phyloP scores from a whole-genome alignment of 495 filamentous ascomycete species.

The Hypoxylon trugodes region DNA sequence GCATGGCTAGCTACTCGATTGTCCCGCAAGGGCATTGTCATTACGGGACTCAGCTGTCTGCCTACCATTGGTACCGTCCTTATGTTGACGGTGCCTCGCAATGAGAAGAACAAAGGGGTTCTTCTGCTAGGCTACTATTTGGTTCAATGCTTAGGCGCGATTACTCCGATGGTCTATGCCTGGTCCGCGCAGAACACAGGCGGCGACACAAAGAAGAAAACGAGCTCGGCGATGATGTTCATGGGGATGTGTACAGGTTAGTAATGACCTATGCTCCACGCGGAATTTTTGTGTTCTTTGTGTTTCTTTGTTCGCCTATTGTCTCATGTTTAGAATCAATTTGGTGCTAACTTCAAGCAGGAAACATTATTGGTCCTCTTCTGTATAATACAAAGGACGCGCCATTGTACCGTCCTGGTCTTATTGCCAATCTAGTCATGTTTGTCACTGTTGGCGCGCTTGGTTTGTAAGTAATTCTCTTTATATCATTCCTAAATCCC shows the following conservation, averaged over 20 bases:
- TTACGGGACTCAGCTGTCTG: conserved; percentile 63
- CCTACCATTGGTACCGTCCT: conserved; percentile 60
- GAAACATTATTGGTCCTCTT: conserved; percentile 68
- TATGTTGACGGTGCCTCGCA: conserved; percentile 64
- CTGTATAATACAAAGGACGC: conserved; percentile 68
- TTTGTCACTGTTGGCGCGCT: conserved; percentile 48
- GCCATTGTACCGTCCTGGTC: conserved; percentile 64
- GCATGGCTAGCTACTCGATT: conserved; percentile 57
- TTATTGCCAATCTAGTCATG: conserved; percentile 60
- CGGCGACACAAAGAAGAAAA: conserved; percentile 73
- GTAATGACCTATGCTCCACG: too few relatives aligned
- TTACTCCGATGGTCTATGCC: conserved; percentile 69
- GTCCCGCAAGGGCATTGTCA: conserved; percentile 64
- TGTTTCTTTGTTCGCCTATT: background rate
- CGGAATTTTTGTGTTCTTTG: too few relatives aligned
- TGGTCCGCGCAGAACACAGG: conserved; percentile 74
- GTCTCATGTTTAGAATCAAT: too few relatives aligned
- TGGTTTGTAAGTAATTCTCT: conserved; percentile 45
- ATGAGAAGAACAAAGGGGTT: conserved; percentile 55
- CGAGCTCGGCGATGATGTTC: conserved; percentile 67
- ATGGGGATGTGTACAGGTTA: conserved; percentile 64
- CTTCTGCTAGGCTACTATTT: conserved; percentile 54
- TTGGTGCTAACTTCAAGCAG: conserved; percentile 40
- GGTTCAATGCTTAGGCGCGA: conserved; percentile 49
- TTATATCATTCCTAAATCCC: background rate